Base-by-base conservation (phyloP, 306 rosid genomes). In the Trifolium pratense region DNA sequence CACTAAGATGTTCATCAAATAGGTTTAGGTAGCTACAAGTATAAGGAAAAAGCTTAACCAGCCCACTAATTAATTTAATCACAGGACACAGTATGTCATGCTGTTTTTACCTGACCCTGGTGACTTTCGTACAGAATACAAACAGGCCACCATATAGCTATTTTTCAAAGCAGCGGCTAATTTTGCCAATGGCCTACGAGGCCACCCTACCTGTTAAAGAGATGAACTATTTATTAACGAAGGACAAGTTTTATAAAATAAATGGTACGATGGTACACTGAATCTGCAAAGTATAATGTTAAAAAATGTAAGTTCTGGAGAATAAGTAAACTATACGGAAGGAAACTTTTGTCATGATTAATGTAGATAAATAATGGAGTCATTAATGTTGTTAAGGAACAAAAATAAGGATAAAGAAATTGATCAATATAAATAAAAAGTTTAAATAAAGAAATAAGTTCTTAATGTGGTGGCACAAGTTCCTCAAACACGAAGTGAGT, bases 131-230 rank as follows among this genome's bases (percentile, higher is more conserved):
- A 90, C 62, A 8, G 99, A 91, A 84, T 91, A 91, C 80, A 91
- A 74, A 32, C 96, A 85, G 65, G 93, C 99, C 73, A 94, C 96
- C 84, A 89, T 87, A 77, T 89, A 90, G 87, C 99, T 94, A 78
- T 94, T 94, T 80, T 89, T 90, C 73, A 94, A 87, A 69, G 97
- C 93, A 46, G 95, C 93, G 42, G 95, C 92, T 76, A 94, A 49
- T 82, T 91, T 94, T 40, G 96, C 73, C 48, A 91, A 74, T 20
- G 97, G 99, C 62, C 96, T 88, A 63, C 96, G 89, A 4, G 96
- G 99, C 99, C 99, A 94, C 42, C 96, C 97, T 53, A 91, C 99
- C 99, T 94, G 82, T 79, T 51, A 23, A 46, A 58, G 32, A 43
- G 16, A 76, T 68, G 51, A 80, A 75, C 59, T 56, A 60, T 63